A percentile compares a stretch with the other conserved stretches of the same genome.
Conservation (phyloP, 202 grass and related monocot species). For the Carex sylvatica region DNA sequence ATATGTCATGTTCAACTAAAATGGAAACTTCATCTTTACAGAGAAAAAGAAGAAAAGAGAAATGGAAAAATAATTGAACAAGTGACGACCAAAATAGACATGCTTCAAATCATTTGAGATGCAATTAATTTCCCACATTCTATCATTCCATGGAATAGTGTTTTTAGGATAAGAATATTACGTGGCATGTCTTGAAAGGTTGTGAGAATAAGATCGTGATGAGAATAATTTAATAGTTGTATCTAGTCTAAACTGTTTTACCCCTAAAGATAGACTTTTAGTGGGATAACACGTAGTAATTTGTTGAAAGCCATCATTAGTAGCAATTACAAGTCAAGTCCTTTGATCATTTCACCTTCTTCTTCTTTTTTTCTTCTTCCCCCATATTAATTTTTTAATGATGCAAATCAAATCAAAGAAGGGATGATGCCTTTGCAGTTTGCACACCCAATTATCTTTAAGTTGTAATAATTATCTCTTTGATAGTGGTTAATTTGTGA, state of each 20-base stretch:
- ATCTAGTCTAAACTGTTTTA: conserved; percentile 6
- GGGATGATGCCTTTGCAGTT: background rate
- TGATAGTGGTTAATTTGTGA: background rate
- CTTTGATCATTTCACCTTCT: background rate
- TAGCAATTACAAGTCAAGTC: conserved; percentile 10
- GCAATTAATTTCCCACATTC: background rate
- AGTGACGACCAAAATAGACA: conserved; percentile 9
- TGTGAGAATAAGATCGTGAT: background rate
- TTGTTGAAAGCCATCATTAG: conserved; percentile 13
- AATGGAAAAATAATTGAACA: background rate
- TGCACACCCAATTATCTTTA: too few species aligned
- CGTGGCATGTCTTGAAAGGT: background rate
- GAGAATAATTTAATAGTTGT: background rate
- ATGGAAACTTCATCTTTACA: background rate
- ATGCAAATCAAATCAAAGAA: background rate
- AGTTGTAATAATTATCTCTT: too few species aligned
- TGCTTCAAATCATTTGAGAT: background rate
- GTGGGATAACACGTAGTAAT: conserved; percentile 8
- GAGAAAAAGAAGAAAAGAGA: background rate
- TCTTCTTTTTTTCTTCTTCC: background rate
- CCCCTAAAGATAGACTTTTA: background rate
- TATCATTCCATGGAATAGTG: background rate
- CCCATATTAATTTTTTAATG: background rate
- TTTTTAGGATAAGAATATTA: conserved; percentile 5
- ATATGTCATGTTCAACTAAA: background rate